Evolutionary conservation across 208 protist species (phyloP).

Genomic region (Crithidia acanthocephali): DNA sequence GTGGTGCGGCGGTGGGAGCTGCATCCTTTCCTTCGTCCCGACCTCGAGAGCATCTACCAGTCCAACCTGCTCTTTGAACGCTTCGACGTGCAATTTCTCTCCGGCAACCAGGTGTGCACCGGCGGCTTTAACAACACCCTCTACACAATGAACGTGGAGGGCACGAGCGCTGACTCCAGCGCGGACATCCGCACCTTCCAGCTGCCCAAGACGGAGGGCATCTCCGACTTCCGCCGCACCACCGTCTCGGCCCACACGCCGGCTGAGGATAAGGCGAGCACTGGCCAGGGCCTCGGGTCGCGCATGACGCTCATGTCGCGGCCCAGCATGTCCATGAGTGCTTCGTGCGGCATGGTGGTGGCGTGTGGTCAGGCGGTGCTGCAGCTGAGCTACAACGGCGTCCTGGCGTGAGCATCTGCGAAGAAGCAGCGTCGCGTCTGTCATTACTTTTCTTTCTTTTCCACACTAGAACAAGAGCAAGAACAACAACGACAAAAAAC

Average conservation of each 20-base stretch:
- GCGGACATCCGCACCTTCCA: constrained; percentile 45
- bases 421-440: background rate
- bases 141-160: constrained; percentile 70
- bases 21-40: constrained; percentile 61
- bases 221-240: constrained; percentile 37
- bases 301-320: constrained; percentile 59
- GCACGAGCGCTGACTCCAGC: constrained; percentile 17
- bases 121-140: constrained; percentile 76
- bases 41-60: constrained; percentile 77
- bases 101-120: constrained; percentile 56
- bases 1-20: constrained; percentile 78
- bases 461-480: background rate
- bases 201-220: constrained; percentile 51
- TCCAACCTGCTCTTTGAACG: constrained; percentile 64
- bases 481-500: background rate
- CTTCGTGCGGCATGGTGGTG: constrained; percentile 66
- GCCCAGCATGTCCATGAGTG: constrained; percentile 55
- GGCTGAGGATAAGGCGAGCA: constrained; percentile 14
- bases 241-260: constrained; percentile 31
- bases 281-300: constrained; percentile 46
- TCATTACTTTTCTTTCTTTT: background rate
- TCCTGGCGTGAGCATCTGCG: background rate
- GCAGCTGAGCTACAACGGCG: constrained; percentile 70
- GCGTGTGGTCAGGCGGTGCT: constrained; percentile 69
- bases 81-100: constrained; percentile 83